Evolutionary conservation across 345 rosid genomes (phyloP).

Genomic region (Ceriops tagal): DNA sequence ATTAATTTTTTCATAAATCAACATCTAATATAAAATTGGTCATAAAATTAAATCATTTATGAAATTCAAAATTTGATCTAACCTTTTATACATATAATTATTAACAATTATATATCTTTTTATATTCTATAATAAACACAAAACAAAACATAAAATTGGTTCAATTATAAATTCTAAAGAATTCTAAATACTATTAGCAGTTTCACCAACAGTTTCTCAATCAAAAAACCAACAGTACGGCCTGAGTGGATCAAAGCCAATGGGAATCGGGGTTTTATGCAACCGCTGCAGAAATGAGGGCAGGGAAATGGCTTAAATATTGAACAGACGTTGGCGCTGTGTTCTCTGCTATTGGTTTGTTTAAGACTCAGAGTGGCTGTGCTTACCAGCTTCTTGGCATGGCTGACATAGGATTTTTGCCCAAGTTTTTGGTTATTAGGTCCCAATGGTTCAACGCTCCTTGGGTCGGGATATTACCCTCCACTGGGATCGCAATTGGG

Average conservation of each 20-base stretch:
- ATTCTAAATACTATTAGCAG: too few species aligned
- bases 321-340: slow-evolving; percentile 74
- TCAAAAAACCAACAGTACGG: slow-evolving; percentile 9
- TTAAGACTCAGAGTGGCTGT: slow-evolving; percentile 77
- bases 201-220: too few species aligned
- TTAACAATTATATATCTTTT: too few species aligned
- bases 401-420: slow-evolving; percentile 69
- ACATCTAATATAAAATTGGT: too few species aligned
- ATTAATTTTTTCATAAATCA: too few species aligned
- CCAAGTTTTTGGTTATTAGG: slow-evolving; percentile 41
- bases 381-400: slow-evolving; percentile 73
- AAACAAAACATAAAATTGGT: too few species aligned
- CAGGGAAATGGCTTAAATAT: slow-evolving; percentile 69
- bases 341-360: slow-evolving; percentile 65
- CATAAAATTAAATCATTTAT: too few species aligned
- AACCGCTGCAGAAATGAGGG: slow-evolving; percentile 59
- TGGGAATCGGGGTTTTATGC: slow-evolving; percentile 82
- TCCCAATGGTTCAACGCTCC: slow-evolving; percentile 69
- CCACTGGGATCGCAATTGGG: slow-evolving; percentile 44
- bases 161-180: too few species aligned
- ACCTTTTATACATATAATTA: too few species aligned
- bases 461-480: slow-evolving; percentile 60
- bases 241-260: slow-evolving; percentile 42
- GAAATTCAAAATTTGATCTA: too few species aligned
- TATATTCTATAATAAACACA: too few species aligned